A percentile compares a stretch with the other conserved stretches of the same genome.
These are phyloP conservation scores for Agrocybe praecox DNA, from an alignment of 768 basidiomycete genomes.

Conservation along the genomic window DNA sequence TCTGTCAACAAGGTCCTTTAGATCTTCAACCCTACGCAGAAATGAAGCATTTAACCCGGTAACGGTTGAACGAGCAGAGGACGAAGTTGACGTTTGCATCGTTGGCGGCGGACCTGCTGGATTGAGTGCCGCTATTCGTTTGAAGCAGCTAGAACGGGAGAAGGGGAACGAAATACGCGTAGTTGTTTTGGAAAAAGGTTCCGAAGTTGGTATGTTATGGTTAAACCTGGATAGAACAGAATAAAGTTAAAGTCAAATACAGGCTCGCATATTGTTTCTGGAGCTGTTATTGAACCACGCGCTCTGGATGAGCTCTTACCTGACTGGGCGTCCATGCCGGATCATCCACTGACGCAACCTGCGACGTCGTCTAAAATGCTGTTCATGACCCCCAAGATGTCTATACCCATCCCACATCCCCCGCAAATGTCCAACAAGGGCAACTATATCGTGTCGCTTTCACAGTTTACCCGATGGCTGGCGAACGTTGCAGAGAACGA, in stretches of 20 bases:
- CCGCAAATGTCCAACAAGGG: slow-evolving; percentile 95
- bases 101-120: slow-evolving; percentile 97
- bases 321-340: slow-evolving; percentile 64
- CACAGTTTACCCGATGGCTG: slow-evolving; percentile 88
- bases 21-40: background rate
- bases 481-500: slow-evolving; percentile 77
- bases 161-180: slow-evolving; percentile 83
- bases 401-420: slow-evolving; percentile 90
- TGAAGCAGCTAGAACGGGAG: slow-evolving; percentile 90
- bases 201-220: slow-evolving; percentile 70
- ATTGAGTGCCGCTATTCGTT: slow-evolving; percentile 90
- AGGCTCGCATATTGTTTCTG: slow-evolving; percentile 96
- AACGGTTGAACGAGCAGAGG: slow-evolving; percentile 79
- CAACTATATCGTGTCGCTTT: slow-evolving; percentile 92
- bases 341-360: slow-evolving; percentile 81
- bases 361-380: slow-evolving; percentile 85
- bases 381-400: slow-evolving; percentile 68
- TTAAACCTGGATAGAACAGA: background rate
- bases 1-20: slow-evolving; percentile 8
- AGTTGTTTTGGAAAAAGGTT: slow-evolving; percentile 93
- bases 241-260: background rate
- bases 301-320: slow-evolving; percentile 92
- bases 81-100: slow-evolving; percentile 96
- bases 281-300: slow-evolving; percentile 91
- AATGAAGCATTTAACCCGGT: slow-evolving; percentile 47